Percentiles rank a stretch among this genome's conserved stretches.
Evolutionary conservation across 495 filamentous ascomycete genomes (phyloP).

Genomic region (Ramalina intermedia): DNA sequence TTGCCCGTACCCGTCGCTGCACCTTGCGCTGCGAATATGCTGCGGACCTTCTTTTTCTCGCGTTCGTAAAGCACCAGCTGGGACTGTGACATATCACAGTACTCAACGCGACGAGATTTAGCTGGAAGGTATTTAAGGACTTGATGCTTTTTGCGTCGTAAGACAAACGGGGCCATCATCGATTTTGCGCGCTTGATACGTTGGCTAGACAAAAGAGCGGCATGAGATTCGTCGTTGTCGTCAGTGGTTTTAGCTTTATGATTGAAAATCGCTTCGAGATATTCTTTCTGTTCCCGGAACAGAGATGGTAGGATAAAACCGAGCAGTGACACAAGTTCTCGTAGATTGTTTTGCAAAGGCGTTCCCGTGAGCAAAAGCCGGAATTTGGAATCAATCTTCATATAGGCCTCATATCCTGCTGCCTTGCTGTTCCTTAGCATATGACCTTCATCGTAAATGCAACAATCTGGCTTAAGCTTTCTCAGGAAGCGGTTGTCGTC

Average conservation of each 20-base stretch:
- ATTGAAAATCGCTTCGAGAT: constrained; percentile 70
- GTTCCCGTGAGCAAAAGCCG: constrained; percentile 83
- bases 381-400: constrained; percentile 63
- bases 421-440: constrained; percentile 76
- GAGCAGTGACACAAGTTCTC: constrained; percentile 75
- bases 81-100: constrained; percentile 56
- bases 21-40: constrained; percentile 41
- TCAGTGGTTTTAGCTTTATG: constrained; percentile 77
- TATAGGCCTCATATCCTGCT: constrained; percentile 62
- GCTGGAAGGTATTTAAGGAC: constrained; percentile 75
- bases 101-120: constrained; percentile 66
- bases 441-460: constrained; percentile 31
- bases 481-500: constrained; percentile 58
- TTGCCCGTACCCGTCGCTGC: constrained; percentile 36
- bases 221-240: constrained; percentile 53
- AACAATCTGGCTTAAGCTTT: constrained; percentile 38
- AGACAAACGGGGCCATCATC: constrained; percentile 88
- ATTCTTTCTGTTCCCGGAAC: constrained; percentile 58
- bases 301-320: constrained; percentile 80
- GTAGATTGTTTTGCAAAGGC: constrained; percentile 88
- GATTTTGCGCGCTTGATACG: constrained; percentile 73
- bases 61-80: constrained; percentile 61
- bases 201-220: constrained; percentile 66
- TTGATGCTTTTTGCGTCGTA: constrained; percentile 86
- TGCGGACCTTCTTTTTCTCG: constrained; percentile 37